These are phyloP conservation scores for Diaporthe australafricana DNA, from an alignment of 2,329 filamentous ascomycete genomes.

Conservation along the genomic window DNA sequence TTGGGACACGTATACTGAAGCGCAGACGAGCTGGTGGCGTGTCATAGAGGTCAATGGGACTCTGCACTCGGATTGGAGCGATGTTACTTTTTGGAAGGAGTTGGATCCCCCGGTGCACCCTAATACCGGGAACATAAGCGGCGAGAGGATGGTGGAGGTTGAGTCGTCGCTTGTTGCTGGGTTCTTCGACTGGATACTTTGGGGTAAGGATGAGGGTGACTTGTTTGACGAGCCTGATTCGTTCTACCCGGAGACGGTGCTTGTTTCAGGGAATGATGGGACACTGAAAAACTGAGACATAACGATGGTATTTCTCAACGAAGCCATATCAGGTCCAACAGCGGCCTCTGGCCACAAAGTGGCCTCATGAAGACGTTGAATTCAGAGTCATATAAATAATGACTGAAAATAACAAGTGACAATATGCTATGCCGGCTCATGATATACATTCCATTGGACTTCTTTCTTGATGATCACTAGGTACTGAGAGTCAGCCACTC, in stretches of 20 bases:
- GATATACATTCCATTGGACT: conserved; percentile 28
- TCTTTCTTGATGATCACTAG: conserved; percentile 39
- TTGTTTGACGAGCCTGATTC: background rate
- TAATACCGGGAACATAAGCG: background rate
- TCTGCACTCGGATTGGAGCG: conserved; percentile 42
- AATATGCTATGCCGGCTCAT: background rate
- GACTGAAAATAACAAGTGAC: background rate
- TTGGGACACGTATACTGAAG: conserved; percentile 40
- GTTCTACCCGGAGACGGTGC: background rate
- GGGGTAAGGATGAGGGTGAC: background rate
- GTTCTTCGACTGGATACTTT: conserved; percentile 29
- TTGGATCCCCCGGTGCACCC: background rate
- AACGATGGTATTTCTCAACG: background rate
- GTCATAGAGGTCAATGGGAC: conserved; percentile 38
- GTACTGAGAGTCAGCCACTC: no score
- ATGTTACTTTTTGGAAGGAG: conserved; percentile 41
- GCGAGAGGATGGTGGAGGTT: conserved; percentile 27
- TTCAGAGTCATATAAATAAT: background rate
- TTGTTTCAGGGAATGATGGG: background rate
- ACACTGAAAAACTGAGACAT: background rate
- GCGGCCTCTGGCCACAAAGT: fast-evolving
- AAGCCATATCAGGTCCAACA: background rate
- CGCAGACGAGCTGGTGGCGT: conserved; percentile 41
- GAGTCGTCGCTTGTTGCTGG: conserved; percentile 16
- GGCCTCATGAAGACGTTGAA: no score